Conservation (phyloP, 768 basidiomycete genomes). For the Tylopilus felleus region DNA sequence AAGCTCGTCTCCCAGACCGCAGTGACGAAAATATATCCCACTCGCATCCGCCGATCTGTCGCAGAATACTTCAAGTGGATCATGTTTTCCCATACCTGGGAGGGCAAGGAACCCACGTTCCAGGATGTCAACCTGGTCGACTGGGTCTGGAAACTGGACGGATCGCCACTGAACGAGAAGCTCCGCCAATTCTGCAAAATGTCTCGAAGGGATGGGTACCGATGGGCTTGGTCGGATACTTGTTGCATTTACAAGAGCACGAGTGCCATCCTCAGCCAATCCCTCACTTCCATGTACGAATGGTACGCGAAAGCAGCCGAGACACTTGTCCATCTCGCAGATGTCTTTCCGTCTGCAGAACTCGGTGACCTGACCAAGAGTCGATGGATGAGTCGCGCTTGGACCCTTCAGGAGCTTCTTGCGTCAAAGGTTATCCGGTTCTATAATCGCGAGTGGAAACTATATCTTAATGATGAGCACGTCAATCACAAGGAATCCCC, state of each 20-base stretch:
- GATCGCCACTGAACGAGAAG: neutral
- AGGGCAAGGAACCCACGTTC: no score
- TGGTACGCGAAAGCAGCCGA: neutral
- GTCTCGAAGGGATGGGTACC: neutral
- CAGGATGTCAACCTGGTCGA: neutral
- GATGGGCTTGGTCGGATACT: no score
- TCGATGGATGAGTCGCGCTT: neutral
- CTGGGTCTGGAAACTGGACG: neutral
- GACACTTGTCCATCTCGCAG: neutral
- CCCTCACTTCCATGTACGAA: neutral
- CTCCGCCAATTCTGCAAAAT: neutral
- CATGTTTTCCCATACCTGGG: neutral
- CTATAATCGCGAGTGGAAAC: conserved; percentile 6
- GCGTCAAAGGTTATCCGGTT: conserved; percentile 10
- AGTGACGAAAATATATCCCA: neutral
- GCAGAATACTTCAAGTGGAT: neutral
- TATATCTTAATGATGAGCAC: conserved; percentile 1
- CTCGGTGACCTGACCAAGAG: neutral
- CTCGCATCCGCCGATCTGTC: neutral
- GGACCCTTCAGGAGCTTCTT: neutral
- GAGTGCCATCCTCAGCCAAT: neutral
- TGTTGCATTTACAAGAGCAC: neutral
- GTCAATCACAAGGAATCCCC: no score
- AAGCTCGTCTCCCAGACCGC: neutral
- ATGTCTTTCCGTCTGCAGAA: neutral